Evolutionary conservation across 2,329 filamentous ascomycete genomes (phyloP), one percentile per base, ranked within the genome.

Genomic region (Mycogone perniciosa): DNA sequence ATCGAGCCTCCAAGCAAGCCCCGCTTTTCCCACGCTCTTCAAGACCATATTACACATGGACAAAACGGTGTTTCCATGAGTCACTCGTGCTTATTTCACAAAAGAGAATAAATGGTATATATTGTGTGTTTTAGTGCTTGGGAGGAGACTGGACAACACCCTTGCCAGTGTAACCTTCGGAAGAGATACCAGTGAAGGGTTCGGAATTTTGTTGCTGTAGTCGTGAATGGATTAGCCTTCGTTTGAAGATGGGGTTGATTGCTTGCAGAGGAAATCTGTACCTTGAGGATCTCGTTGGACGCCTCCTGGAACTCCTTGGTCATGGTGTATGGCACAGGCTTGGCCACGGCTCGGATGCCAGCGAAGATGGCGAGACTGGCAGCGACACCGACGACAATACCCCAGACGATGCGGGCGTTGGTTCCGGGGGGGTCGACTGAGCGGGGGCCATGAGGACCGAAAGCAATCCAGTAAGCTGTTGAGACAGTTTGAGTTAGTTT

Each of bases 381-480:
- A 56, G 72, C 76, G 59, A 95, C 65, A 65, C 88, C 86, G 63
- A 85, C 70, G 55, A 76, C 67, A 52, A 88, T 85, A 72, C 90
- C 88, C 67, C 83, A 75, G 65, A 87, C 79, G 62, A 97, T 78
- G 70, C 85, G 91, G 73, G 82, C 80, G 72, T 79, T 80, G 80
- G 96, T 92, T 64, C 89, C 92, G 59, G 93, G 87, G 56, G 92
- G 89, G 60, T 86, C 71, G 57, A 79, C 76, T 61, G 92, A 85
- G 64, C 93, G 92, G 63, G 93, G 93, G 53, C 93, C 93, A 74
- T 99, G 93, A 67, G 91, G 85, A 60, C 93, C 93, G 69, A 99
- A 99, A 60, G 93, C 91, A 67, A 99, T 96, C 86, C 88, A 99
- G 84, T 97, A 99, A 59, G 93, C 93, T 99, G 70, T 71, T 65